These are phyloP conservation scores for Metschnikowia cerradonensis DNA, from an alignment of 805 yeast species.

Conservation along the genomic window DNA sequence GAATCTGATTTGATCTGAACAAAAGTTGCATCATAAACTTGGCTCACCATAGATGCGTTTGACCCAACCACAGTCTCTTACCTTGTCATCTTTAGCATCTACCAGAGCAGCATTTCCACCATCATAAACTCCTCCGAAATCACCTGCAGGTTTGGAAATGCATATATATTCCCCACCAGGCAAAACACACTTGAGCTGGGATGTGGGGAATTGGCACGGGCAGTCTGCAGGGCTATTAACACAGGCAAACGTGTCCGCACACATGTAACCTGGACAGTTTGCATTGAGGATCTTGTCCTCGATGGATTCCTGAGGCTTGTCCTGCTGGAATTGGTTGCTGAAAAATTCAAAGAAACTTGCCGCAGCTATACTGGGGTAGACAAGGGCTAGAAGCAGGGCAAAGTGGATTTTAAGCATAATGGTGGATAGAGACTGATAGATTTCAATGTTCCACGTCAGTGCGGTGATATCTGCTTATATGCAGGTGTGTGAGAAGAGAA, in stretches of 20 bases:
- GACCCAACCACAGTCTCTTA: conserved; percentile 85
- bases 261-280: conserved; percentile 63
- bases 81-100: conserved; percentile 48
- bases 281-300: conserved; percentile 36
- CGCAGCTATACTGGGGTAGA: conserved; percentile 15
- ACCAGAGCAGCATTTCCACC: conserved; percentile 41
- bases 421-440: neutral
- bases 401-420: conserved; percentile 7
- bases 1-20: too few relatives aligned
- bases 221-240: conserved; percentile 68
- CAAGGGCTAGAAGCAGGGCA: conserved; percentile 4
- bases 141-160: conserved; percentile 71
- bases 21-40: too few relatives aligned
- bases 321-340: conserved; percentile 12
- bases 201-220: conserved; percentile 86
- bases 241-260: conserved; percentile 81
- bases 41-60: conserved; percentile 46
- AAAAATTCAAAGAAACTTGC: conserved; percentile 38
- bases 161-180: conserved; percentile 74
- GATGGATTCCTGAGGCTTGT: conserved; percentile 19
- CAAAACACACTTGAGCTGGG: conserved; percentile 75
- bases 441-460: conserved; percentile 4
- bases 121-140: conserved; percentile 29
- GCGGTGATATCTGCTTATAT: neutral
- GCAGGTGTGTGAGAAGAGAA: too few relatives aligned